Evolutionary conservation across 345 rosid species (phyloP), one percentile per base, ranked within the genome.

Genomic region (Camelina neglecta): DNA sequence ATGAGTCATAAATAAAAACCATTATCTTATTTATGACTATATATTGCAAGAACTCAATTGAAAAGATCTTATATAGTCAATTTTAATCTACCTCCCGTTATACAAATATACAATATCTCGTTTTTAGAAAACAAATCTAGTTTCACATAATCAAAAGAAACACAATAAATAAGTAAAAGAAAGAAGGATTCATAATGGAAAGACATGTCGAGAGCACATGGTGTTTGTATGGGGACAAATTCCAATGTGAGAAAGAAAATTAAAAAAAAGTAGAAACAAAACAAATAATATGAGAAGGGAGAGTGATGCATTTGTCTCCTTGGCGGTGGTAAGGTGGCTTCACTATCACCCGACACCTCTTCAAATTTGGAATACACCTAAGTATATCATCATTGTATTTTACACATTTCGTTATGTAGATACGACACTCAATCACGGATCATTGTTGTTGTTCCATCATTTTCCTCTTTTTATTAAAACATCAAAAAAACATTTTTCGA

Each of bases 251-350:
- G 38, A 33, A 58, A 58, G 26, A 71, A 59, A 56, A 50, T 3
- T 20, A 11, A 47, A 48, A 18, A 18, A 63, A 75, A 29, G 31
- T 50, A 12, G 15, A 50, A 21, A 60, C 24, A 64, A 35, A 64
- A 60, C 24, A 64, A 29, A 64, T 64, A 45, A 21, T 41, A 39
- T 61, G 50, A 61, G 31, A 39, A 39, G 2, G 49, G 62, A 78
- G 38, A 78, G 10, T 29, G 11, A 55, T 18, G 41, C 49, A 53
- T 57, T 48, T 78, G 81, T 78, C 81, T 78, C 81, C 77, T 65
- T 78, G 81, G 73, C 81, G 81, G 81, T 72, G 81, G 81, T 72
- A 78, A 18, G 75, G 80, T 76, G 68, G 77, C 77, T 78, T 78
- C 81, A 36, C 48, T 48, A 31, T 71, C 81, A 58, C 69, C 76